phyloP scores from a whole-genome alignment of 192 early-diverging fungal species.

The Coemansia sp. region DNA sequence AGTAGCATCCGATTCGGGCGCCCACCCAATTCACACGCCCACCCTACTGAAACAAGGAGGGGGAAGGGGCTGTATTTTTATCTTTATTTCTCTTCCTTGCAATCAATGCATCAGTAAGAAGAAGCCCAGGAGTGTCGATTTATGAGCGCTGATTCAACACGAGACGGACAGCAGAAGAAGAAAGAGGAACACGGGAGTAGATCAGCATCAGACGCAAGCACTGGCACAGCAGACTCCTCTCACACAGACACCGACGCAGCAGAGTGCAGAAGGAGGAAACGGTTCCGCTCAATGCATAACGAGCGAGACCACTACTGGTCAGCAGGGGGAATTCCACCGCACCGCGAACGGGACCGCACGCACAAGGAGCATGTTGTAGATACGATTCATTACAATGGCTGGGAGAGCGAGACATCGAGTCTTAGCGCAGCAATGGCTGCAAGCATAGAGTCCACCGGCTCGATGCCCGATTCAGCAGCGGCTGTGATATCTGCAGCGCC shows the following conservation, averaged over 20 bases:
- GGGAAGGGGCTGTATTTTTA: no score
- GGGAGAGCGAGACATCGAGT: neutral
- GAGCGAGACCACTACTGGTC: conserved; percentile 48
- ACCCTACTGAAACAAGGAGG: no score
- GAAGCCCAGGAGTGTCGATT: neutral
- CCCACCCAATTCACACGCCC: no score
- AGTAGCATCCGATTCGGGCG: no score
- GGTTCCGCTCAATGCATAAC: conserved; percentile 18
- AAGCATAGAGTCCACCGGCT: conserved; percentile 29
- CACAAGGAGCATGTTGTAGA: neutral
- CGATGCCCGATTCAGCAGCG: conserved; percentile 27
- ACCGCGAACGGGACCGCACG: conserved; percentile 24
- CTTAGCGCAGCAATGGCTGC: conserved; percentile 19
- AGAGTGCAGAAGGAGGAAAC: neutral
- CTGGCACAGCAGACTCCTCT: neutral
- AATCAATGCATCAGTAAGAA: neutral
- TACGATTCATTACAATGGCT: neutral
- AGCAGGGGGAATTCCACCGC: conserved; percentile 37
- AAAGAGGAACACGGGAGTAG: neutral
- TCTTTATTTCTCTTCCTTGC: neutral
- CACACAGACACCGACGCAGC: neutral
- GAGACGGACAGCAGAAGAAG: neutral
- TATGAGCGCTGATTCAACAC: conserved; percentile 16
- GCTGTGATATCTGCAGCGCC: neutral
- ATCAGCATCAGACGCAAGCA: neutral